These are phyloP conservation scores for Tulasnella sp. DNA, from an alignment of 768 basidiomycete genomes.

Conservation along the genomic window DNA sequence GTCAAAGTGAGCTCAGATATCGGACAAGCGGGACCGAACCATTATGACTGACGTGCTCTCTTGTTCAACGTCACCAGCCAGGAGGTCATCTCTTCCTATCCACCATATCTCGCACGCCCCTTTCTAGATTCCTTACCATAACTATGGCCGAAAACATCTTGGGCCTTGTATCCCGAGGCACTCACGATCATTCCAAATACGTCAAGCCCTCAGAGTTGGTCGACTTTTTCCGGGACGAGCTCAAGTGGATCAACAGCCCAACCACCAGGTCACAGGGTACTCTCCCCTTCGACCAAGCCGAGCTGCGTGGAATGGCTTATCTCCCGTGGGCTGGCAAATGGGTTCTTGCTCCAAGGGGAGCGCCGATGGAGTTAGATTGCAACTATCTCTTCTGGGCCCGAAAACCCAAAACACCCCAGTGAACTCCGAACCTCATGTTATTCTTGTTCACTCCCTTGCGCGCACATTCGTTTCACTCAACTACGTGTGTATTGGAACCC, in stretches of 20 bases:
- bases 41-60: background rate
- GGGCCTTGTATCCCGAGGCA: slow-evolving; percentile 69
- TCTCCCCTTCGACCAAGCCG: slow-evolving; percentile 56
- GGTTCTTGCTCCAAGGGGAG: slow-evolving; percentile 51
- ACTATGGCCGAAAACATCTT: slow-evolving; percentile 73
- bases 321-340: slow-evolving; percentile 59
- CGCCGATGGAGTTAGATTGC: slow-evolving; percentile 42
- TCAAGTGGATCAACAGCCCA: slow-evolving; percentile 27
- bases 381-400: slow-evolving; percentile 88
- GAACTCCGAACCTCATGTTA: background rate
- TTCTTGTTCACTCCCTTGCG: background rate
- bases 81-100: slow-evolving; percentile 94
- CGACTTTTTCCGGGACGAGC: slow-evolving; percentile 61
- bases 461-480: background rate
- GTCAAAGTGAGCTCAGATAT: slow-evolving; percentile 54
- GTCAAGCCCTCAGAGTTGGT: slow-evolving; percentile 78
- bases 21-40: background rate
- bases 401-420: slow-evolving; percentile 33
- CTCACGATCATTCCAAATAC: slow-evolving; percentile 87
- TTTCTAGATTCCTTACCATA: slow-evolving; percentile 60
- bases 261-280: slow-evolving; percentile 26
- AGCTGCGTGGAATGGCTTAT: slow-evolving; percentile 69
- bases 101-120: slow-evolving; percentile 78
- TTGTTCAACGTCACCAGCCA: slow-evolving; percentile 42
- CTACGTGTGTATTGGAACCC: background rate